A percentile compares a stretch with the other conserved stretches of the same genome.
These are phyloP conservation scores for Pleodorina starrii DNA, from an alignment of 139 green algal genomes.

Conservation along the genomic window DNA sequence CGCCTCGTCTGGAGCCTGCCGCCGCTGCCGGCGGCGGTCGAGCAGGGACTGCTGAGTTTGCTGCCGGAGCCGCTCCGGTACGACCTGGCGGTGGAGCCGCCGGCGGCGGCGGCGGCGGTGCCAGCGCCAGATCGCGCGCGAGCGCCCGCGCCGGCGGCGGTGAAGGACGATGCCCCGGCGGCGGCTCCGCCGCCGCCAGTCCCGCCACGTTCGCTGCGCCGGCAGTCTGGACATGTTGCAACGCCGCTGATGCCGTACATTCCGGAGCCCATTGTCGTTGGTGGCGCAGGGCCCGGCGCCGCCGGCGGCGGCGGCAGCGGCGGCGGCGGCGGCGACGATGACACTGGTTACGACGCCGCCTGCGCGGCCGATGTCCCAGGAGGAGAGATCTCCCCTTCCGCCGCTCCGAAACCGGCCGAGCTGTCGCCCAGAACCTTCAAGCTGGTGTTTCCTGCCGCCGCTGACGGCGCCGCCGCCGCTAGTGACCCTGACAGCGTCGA, in stretches of 20 bases:
- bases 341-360: no score
- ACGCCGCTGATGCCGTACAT: neutral
- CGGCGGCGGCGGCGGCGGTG: neutral
- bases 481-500: no score
- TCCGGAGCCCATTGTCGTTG: neutral
- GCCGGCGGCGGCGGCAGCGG: no score
- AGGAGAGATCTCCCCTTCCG: no score
- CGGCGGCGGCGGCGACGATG: no score
- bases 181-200: no score
- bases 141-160: neutral
- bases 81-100: neutral
- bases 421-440: no score
- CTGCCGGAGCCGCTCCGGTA: conserved; percentile 14
- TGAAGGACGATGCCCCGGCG: neutral
- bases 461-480: no score
- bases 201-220: neutral
- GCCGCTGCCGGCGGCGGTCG: conserved; percentile 33
- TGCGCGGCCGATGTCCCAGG: no score
- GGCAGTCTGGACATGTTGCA: neutral
- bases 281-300: neutral
- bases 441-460: no score
- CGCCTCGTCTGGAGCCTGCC: conserved; percentile 7
- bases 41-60: neutral
- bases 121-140: no score
- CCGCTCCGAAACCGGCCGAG: no score